Base-by-base conservation (phyloP, 495 filamentous ascomycete species). In the Podospora pseudocomata region DNA sequence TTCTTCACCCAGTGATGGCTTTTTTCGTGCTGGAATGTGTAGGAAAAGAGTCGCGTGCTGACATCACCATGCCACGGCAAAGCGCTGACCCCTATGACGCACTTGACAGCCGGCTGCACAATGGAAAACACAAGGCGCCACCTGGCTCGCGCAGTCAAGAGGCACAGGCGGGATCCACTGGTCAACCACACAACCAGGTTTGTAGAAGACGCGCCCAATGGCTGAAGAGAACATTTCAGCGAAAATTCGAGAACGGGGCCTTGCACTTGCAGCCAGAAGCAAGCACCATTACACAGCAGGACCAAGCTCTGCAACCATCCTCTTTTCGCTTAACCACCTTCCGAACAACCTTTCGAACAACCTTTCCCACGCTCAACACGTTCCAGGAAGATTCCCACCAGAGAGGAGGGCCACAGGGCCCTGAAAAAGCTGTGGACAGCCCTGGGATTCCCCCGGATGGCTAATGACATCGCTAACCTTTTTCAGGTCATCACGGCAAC, bases 81-180 rank as follows among this genome's bases (percentile, higher is more conserved):
- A 15, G 39, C n/a, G 39, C n/a, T 57, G 30, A 59, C 68, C 75
- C 72, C 70, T 72, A 77, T 77, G 75, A 77, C 75, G 75, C 75
- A 77, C 69, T 74, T 67, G 65, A 63, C 63, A 32, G 44, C 63
- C 68, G 55, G 23, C n/a, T 19, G 23, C 55, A 58, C 16, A 58
- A 58, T 9, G 26, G 39, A 63, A 44, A 69, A 73, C 73, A 72
- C 64, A 64, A 67, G 70, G 63, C 70, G 71, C 71, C 39, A 49
- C 39, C 39, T 49, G 57, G 65, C 57, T 26, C 55, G 18, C 27
- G 28, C 34, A 39, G 65, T 5, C 15, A 20, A 60, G 65, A 66
- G 56, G 65, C 65, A 66, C 23, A 32, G 53, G 39, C n/a, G 39
- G 39, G 39, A 18, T 49, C 39, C 39, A 49, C 39, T 49, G 3